phyloP scores from a whole-genome alignment of 495 filamentous ascomycete genomes.

The Penicillium fimorum region DNA sequence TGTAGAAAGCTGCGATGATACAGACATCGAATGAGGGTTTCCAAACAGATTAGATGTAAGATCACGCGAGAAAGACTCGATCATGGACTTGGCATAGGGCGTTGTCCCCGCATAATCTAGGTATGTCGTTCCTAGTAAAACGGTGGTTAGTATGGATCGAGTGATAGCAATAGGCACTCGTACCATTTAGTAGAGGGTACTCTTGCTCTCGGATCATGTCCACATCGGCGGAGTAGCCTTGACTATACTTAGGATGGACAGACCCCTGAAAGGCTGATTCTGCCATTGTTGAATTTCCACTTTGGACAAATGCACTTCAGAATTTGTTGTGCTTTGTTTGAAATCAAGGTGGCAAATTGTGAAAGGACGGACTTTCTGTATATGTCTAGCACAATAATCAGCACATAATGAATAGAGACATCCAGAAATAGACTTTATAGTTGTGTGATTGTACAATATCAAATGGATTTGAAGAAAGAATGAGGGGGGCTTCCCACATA shows the following conservation, averaged over 20 bases:
- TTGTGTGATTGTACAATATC: slow-evolving; percentile 10
- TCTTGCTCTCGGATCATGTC: slow-evolving; percentile 67
- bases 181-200: slow-evolving; percentile 84
- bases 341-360: slow-evolving; percentile 1
- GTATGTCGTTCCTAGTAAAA: slow-evolving; percentile 64
- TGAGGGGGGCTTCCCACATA: slow-evolving; percentile 13
- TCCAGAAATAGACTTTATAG: slow-evolving; percentile 16
- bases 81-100: slow-evolving; percentile 73
- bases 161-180: background rate
- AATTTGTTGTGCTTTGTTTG: background rate
- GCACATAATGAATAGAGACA: slow-evolving; percentile 3
- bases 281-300: slow-evolving; percentile 14
- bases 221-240: slow-evolving; percentile 62
- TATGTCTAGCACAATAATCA: slow-evolving; percentile 4
- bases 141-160: slow-evolving; percentile 1
- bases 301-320: background rate
- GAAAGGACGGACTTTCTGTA: background rate
- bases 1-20: slow-evolving; percentile 74
- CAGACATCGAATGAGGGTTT: slow-evolving; percentile 87
- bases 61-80: slow-evolving; percentile 72
- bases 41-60: slow-evolving; percentile 80
- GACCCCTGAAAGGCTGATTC: background rate
- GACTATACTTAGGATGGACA: slow-evolving; percentile 18
- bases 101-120: slow-evolving; percentile 94
- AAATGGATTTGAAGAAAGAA: slow-evolving; percentile 6